Evolutionary conservation across 768 basidiomycete species (phyloP).

Genomic region (Russula abietina): DNA sequence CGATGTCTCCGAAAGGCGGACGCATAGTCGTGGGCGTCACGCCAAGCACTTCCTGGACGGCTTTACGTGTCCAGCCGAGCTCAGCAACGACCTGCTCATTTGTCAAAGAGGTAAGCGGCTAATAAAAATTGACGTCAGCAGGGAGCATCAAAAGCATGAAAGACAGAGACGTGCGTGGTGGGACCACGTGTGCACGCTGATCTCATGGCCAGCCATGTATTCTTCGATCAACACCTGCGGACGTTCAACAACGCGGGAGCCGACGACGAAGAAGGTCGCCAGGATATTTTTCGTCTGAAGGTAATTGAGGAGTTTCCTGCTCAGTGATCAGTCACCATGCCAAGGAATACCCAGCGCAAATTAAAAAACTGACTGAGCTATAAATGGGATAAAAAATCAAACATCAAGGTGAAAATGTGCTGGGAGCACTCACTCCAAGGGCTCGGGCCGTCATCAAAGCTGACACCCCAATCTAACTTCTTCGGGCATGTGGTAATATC

Average conservation of each 20-base stretch:
- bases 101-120: slow-evolving; percentile 64
- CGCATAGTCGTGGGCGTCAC: slow-evolving; percentile 76
- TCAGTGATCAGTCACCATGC: background rate
- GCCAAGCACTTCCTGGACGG: slow-evolving; percentile 69
- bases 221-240: slow-evolving; percentile 71
- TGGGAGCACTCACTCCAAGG: slow-evolving; percentile 57
- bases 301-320: slow-evolving; percentile 65
- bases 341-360: background rate
- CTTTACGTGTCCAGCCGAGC: slow-evolving; percentile 85
- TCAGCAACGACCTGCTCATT: slow-evolving; percentile 88
- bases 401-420: background rate
- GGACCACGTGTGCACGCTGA: slow-evolving; percentile 88
- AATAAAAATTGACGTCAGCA: slow-evolving; percentile 23
- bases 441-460: slow-evolving; percentile 85
- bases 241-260: slow-evolving; percentile 75
- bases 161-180: slow-evolving; percentile 47
- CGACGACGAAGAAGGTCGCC: slow-evolving; percentile 90
- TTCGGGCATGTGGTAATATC: slow-evolving; percentile 66
- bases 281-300: slow-evolving; percentile 54
- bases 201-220: slow-evolving; percentile 75
- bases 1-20: slow-evolving; percentile 78
- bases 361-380: slow-evolving; percentile 48
- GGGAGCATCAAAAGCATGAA: slow-evolving; percentile 27
- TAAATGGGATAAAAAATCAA: background rate
- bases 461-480: slow-evolving; percentile 72